phyloP scores from a whole-genome alignment of 176 grass and related monocot genomes.

The Melocanna baccifera region DNA sequence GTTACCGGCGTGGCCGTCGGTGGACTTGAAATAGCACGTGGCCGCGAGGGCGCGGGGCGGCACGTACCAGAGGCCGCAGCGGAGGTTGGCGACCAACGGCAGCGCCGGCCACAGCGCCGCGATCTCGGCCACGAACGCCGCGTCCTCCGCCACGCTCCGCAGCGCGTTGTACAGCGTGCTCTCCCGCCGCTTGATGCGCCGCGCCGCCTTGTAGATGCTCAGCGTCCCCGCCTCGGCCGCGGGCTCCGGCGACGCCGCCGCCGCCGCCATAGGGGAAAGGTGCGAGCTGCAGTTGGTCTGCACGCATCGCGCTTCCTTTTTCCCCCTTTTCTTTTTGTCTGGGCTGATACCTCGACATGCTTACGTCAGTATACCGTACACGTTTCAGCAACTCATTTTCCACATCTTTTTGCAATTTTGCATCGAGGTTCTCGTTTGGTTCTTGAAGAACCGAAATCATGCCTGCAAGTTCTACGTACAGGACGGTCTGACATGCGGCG shows the following conservation, averaged over 20 bases:
- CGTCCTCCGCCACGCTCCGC: slow-evolving; percentile 74
- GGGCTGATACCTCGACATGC: too few species aligned
- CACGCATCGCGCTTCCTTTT: too few species aligned
- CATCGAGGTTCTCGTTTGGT: too few species aligned
- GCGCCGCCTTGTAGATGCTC: slow-evolving; percentile 71
- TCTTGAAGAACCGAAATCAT: too few species aligned
- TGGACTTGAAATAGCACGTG: slow-evolving; percentile 94
- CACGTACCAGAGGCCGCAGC: slow-evolving; percentile 88
- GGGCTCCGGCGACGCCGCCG: slow-evolving; percentile 16
- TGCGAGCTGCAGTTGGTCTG: neutral
- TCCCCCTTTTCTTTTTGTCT: too few species aligned
- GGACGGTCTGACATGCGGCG: too few species aligned
- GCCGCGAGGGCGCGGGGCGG: slow-evolving; percentile 44
- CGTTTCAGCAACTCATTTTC: too few species aligned
- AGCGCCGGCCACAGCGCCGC: slow-evolving; percentile 73
- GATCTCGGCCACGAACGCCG: slow-evolving; percentile 90
- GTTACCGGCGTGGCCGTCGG: slow-evolving; percentile 87
- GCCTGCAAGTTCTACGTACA: too few species aligned
- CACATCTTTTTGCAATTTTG: too few species aligned
- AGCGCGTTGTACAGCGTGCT: slow-evolving; percentile 85
- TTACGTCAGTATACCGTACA: too few species aligned
- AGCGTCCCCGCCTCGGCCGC: slow-evolving; percentile 25
- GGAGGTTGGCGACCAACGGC: slow-evolving; percentile 82
- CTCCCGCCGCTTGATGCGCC: slow-evolving; percentile 71
- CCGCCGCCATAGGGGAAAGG: slow-evolving; percentile 16